Percentiles rank a stretch among this genome's conserved stretches.
Conservation (phyloP, 2,329 filamentous ascomycete genomes). For the Tricladium varicosporioides region DNA sequence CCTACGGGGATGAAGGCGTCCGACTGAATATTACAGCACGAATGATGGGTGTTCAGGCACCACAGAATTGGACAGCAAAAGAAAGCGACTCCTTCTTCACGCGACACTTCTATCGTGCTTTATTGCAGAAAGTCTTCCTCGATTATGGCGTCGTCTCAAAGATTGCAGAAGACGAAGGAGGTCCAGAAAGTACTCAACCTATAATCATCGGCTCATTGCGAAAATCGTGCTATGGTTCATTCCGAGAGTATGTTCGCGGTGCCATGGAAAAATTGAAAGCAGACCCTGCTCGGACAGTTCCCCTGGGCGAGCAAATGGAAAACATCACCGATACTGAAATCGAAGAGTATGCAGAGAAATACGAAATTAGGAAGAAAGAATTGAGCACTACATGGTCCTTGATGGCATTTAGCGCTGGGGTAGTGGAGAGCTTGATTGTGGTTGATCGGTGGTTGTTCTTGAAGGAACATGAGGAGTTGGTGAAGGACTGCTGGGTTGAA, state of each 20-base stretch:
- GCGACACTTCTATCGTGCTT: slow-evolving; percentile 86
- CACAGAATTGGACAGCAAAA: slow-evolving; percentile 79
- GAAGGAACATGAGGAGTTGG: slow-evolving; percentile 68
- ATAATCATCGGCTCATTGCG: slow-evolving; percentile 83
- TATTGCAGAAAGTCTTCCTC: slow-evolving; percentile 89
- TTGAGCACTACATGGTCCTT: slow-evolving; percentile 86
- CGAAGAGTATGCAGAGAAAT: slow-evolving; percentile 64
- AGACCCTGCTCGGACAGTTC: slow-evolving; percentile 55
- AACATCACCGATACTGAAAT: slow-evolving; percentile 75
- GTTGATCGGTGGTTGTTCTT: slow-evolving; percentile 88
- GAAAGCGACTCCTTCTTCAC: slow-evolving; percentile 90
- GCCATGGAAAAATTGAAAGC: slow-evolving; percentile 72
- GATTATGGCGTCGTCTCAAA: slow-evolving; percentile 75
- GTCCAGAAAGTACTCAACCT: slow-evolving; percentile 61
- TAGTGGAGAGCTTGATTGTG: slow-evolving; percentile 88
- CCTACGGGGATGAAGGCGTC: slow-evolving; percentile 59
- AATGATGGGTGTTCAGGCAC: slow-evolving; percentile 98
- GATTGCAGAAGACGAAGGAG: slow-evolving; percentile 24
- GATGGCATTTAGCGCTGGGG: slow-evolving; percentile 91
- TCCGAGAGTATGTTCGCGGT: slow-evolving; percentile 75
- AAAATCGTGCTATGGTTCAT: slow-evolving; percentile 75
- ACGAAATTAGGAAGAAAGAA: slow-evolving; percentile 69
- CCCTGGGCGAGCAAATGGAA: slow-evolving; percentile 64
- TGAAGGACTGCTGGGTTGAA: slow-evolving; percentile 84
- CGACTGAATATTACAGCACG: slow-evolving; percentile 92